Base-by-base conservation (phyloP, 306 rosid genomes). In the Dicorynia guianensis region DNA sequence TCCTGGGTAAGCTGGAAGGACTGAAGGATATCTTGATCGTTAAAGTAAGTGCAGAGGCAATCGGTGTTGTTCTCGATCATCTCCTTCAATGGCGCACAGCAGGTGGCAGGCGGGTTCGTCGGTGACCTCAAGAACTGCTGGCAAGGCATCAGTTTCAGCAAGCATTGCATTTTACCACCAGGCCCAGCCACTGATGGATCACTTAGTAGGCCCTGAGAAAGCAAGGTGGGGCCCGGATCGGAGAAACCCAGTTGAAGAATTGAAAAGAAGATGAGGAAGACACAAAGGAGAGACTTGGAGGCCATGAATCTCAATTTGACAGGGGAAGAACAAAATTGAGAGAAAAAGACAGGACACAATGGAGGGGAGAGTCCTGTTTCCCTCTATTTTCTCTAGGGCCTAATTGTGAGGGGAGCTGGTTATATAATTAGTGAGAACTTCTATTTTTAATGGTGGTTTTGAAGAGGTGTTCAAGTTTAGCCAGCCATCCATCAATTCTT, bases 111-210 rank as follows among this genome's bases (percentile, higher is more conserved):
- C 2, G 84, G 82, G 11, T 59, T 13, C 8, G 0, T 47, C 13
- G 86, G 81, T 3, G 55, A 0, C 11, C 79, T 83, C 48, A 91
- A 4, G 71, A 2, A 88, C 5, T 18, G 20, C 7, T 87, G 77
- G 50, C 98, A 93, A 0, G 98, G 88, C 11, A 85, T 5, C 38
- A 93, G 38, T 63, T 82, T 82, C 48, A 77, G 73, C 80, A 93
- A 17, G 89, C 97, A 93, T 40, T 79, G 34, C 70, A 69, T 43
- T 18, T 44, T 75, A 13, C 18, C 42, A 13, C 67, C 3, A 10
- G 11, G 11, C 5, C 3, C 3, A 19, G 19, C 6, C 30, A 25
- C 2, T 25, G 30, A 1, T 19, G 34, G 10, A 4, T 0, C 33
- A 5, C 12, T 4, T 39, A 3, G 63, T 7, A 58, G 13, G 40